Evolutionary conservation across 2,329 filamentous ascomycete genomes (phyloP).

Genomic region (Ampelomyces quisqualis): DNA sequence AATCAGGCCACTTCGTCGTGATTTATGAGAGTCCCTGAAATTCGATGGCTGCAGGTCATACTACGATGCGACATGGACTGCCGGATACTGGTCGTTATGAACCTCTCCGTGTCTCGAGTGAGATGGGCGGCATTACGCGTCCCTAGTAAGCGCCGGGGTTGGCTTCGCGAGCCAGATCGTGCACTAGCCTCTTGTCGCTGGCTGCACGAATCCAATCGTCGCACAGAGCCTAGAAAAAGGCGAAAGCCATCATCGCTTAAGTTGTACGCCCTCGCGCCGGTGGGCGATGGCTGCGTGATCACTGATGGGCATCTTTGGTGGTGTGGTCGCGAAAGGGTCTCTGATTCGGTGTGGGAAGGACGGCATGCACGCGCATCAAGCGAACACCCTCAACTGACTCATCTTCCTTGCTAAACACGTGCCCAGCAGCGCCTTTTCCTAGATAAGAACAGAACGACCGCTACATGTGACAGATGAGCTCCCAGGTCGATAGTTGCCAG

Average conservation of each 20-base stretch:
- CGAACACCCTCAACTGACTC: constrained; percentile 6
- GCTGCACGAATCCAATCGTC: constrained; percentile 14
- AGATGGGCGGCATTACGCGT: constrained; percentile 23
- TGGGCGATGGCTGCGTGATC: constrained; percentile 6
- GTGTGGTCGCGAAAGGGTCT: constrained; percentile 6
- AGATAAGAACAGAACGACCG: not conserved
- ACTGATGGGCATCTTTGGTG: not conserved
- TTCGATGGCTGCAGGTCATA: constrained; percentile 26
- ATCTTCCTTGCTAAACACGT: not conserved
- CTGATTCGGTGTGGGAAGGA: constrained; percentile 10
- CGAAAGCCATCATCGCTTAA: no score
- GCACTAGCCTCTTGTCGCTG: constrained; percentile 3
- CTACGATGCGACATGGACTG: constrained; percentile 33
- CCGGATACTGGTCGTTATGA: constrained; percentile 29
- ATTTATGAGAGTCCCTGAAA: constrained; percentile 31
- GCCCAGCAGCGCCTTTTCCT: not conserved
- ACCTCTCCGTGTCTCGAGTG: constrained; percentile 30
- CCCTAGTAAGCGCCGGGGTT: constrained; percentile 16
- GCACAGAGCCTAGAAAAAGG: not conserved
- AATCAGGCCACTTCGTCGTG: constrained; percentile 36
- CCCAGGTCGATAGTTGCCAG: no score
- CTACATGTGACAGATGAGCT: no score
- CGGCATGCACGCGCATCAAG: constrained; percentile 6
- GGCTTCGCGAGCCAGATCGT: not conserved
- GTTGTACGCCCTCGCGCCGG: no score